Evolutionary conservation across 768 basidiomycete species (phyloP), one percentile per base, ranked within the genome.

Genomic region (Cytidiella melzeri): DNA sequence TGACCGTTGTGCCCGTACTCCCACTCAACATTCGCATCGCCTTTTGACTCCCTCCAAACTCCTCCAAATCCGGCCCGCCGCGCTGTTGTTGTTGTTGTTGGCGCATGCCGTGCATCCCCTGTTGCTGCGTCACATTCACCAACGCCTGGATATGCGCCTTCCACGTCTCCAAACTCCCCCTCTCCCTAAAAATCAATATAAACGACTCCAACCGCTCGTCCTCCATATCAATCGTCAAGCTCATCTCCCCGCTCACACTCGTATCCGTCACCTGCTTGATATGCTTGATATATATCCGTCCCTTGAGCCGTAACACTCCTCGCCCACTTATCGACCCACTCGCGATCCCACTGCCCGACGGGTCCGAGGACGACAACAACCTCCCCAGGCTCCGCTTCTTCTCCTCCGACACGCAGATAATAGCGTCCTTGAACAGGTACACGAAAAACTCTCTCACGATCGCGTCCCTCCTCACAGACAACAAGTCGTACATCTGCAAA

Each of bases 331-430:
- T 70, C 28, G 76, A 76, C 18, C 70, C 61, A 11, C 73, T 67
- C 3, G 73, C 66, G 51, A 83, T 81, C 34, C 73, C 77, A 38
- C 42, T 78, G 25, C 41, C 41, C 7, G 52, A 54, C 7, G 41
- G 41, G 21, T 53, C 82, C 50, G 71, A 76, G n/a, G n/a, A n/a
- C 25, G 84, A 83, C 4, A 92, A 73, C 41, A 92, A 73, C 23
- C 85, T 79, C 6, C 85, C 82, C 2, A 93, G 69, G 0, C 84
- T 82, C 21, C 87, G 81, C 60, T 92, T 94, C 73, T 84, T 91
- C 69, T 99, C 95, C 65, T 98, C 94, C 18, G 88, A 63, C n/a
- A 98, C 92, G 65, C 96, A 99, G 52, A 99, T 92, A 56, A 99
- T 89, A 9, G 96, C 96, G 66, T 97, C 92, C 61, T 86, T 87